A percentile compares a stretch with the other conserved stretches of the same genome.
These are phyloP conservation scores for Ligustrum vulgare DNA, from an alignment of 257 asterid genomes.

Conservation along the genomic window DNA sequence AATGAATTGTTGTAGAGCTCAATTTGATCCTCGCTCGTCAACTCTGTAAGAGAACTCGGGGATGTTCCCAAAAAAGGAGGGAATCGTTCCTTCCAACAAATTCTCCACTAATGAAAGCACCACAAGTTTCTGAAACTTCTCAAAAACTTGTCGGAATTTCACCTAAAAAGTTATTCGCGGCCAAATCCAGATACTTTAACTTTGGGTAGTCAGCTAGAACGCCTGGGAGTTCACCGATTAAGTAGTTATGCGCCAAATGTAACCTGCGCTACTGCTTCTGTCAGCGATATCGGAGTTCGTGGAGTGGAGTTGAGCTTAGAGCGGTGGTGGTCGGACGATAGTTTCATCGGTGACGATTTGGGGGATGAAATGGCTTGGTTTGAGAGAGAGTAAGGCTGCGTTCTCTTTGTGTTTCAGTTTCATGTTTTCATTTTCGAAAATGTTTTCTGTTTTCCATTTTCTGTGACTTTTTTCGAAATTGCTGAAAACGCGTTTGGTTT, in stretches of 20 bases:
- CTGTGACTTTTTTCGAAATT: too few species aligned
- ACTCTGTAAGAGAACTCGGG: constrained; percentile 63
- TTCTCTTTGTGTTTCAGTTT: too few species aligned
- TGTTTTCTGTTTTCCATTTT: too few species aligned
- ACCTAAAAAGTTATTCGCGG: constrained; percentile 93
- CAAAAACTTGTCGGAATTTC: constrained; percentile 68
- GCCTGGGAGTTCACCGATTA: constrained; percentile 68
- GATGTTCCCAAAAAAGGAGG: constrained; percentile 73
- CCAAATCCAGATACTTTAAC: constrained; percentile 73
- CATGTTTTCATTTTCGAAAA: too few species aligned
- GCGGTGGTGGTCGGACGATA: too few species aligned
- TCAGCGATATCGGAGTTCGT: too few species aligned
- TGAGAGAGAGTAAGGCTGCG: too few species aligned
- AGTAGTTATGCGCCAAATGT: constrained; percentile 73
- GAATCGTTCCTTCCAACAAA: constrained; percentile 72
- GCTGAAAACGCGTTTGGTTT: too few species aligned
- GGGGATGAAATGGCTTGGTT: too few species aligned
- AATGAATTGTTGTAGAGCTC: constrained; percentile 91
- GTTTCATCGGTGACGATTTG: too few species aligned
- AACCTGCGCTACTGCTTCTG: constrained; percentile 3
- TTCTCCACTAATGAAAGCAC: constrained; percentile 81
- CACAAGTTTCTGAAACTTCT: constrained; percentile 69
- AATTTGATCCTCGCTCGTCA: constrained; percentile 64
- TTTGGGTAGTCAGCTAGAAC: constrained; percentile 57
- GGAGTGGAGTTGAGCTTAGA: too few species aligned